Conservation (phyloP, 2,329 filamentous ascomycete species). For the Karstenula rhodostoma region DNA sequence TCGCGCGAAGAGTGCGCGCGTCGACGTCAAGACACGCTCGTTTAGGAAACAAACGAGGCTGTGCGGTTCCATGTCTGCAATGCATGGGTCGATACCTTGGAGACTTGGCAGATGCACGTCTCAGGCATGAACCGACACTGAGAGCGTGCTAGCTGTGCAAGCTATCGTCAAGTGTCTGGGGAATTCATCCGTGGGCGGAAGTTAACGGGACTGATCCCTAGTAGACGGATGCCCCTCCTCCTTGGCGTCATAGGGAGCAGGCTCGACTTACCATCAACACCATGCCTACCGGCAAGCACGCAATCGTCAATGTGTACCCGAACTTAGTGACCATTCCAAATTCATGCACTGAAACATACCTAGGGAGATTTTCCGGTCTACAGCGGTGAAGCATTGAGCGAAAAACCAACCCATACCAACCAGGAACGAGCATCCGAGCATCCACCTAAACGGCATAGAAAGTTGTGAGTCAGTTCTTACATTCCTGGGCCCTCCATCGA, state of each 20-base stretch:
- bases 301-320: neutral
- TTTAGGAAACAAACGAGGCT: constrained; percentile 3
- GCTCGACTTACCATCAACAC: neutral
- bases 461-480: neutral
- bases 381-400: neutral
- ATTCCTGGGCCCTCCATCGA: neutral
- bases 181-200: neutral
- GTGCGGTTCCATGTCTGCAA: neutral
- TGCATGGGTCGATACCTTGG: neutral
- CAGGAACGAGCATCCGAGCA: constrained; percentile 4
- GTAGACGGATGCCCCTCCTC: neutral
- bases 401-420: neutral
- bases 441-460: neutral
- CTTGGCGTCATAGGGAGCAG: constrained; percentile 2
- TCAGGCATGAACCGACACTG: neutral
- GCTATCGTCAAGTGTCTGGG: neutral
- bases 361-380: neutral
- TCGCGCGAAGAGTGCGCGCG: neutral
- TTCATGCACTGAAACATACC: neutral
- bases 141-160: neutral
- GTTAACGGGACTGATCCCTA: constrained; percentile 1
- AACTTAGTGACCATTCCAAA: neutral
- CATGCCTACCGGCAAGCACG: neutral
- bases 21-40: constrained; percentile 11
- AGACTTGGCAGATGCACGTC: neutral